Conservation (phyloP, 2,329 filamentous ascomycete species). For the Stagonosporopsis tanaceti region DNA sequence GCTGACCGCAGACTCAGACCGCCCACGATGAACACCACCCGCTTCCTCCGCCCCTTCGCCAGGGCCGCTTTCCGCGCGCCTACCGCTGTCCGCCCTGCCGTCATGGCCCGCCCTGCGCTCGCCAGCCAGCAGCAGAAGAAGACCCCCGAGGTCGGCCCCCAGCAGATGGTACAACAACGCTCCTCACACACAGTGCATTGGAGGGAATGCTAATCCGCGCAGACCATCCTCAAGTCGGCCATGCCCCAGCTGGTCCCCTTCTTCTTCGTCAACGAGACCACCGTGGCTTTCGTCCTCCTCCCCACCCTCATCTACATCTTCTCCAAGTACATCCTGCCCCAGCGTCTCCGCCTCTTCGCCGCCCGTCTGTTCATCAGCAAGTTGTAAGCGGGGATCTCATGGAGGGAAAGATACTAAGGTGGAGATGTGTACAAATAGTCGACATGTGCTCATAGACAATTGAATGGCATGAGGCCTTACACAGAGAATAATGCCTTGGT, state of each 20-base stretch:
- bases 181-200: not conserved
- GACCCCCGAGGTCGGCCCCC: constrained; percentile 37
- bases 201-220: constrained; percentile 26
- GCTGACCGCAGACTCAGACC: constrained; percentile 44
- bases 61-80: constrained; percentile 52
- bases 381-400: constrained; percentile 42
- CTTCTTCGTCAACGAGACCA: constrained; percentile 57
- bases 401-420: constrained; percentile 15
- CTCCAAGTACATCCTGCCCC: constrained; percentile 55
- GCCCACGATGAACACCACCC: constrained; percentile 53
- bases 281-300: constrained; percentile 52
- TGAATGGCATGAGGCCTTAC: constrained; percentile 28
- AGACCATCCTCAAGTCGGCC: constrained; percentile 53
- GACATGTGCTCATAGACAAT: constrained; percentile 49
- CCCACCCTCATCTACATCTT: constrained; percentile 55
- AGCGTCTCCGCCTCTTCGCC: constrained; percentile 52
- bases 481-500: constrained; percentile 3
- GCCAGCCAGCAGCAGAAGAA: constrained; percentile 48
- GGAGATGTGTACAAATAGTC: constrained; percentile 45
- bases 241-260: constrained; percentile 57
- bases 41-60: constrained; percentile 52
- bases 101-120: constrained; percentile 48
- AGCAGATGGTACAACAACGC: constrained; percentile 44
- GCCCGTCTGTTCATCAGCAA: constrained; percentile 56
- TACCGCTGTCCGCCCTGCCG: constrained; percentile 43